Base-by-base conservation (phyloP, 768 basidiomycete species). In the Sistotremastrum niveocremeum region DNA sequence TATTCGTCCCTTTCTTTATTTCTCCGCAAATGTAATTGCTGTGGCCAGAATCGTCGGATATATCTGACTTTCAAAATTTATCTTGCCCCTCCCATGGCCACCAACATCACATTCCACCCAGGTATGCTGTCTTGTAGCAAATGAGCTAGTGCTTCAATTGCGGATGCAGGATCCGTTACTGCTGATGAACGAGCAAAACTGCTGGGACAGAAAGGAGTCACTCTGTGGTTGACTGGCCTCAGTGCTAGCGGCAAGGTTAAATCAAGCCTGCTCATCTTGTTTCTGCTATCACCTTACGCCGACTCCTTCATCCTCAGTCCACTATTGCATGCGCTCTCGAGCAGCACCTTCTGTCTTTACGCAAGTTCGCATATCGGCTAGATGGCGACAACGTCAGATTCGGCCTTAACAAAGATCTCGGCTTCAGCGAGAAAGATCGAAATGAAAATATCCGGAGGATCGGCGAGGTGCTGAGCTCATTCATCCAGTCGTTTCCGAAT, bases 251-350 rank as follows among this genome's bases (percentile, higher is more conserved):
- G 93, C 43, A 97, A 95, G 77, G 91, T 88, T 37, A 45, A 20
- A 20, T 20, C 20, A 20, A 20, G 20, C 20, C 20, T 2, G 66
- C 44, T 7, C 33, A 44, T 31, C 11, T 20, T 12, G 29, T 31
- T 32, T 12, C 29, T 33, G 5, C 20, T 38, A 7, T 4, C 45
- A 28, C 30, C 9, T 39, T 33, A 10, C n/a, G 34, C 35, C 28
- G 42, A 34, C 46, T 44, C 42, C 46, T 39, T 8, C 11, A 33
- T 34, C 3, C 31, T 1, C 60, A 98, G 90, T 97, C 91, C 5
- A 98, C 94, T 30, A 87, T 99, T 54, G 95, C 88, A 4, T 94
- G 89, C 56, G 95, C 95, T 20, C 72, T 99, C 49, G 95, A 99
- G 63, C 91, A 95, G 60, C 87, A 93, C 61, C 74, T 99, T 5